Base-by-base conservation (phyloP, 1,139 yeast genomes). In the Blastobotrys petasosporus region DNA sequence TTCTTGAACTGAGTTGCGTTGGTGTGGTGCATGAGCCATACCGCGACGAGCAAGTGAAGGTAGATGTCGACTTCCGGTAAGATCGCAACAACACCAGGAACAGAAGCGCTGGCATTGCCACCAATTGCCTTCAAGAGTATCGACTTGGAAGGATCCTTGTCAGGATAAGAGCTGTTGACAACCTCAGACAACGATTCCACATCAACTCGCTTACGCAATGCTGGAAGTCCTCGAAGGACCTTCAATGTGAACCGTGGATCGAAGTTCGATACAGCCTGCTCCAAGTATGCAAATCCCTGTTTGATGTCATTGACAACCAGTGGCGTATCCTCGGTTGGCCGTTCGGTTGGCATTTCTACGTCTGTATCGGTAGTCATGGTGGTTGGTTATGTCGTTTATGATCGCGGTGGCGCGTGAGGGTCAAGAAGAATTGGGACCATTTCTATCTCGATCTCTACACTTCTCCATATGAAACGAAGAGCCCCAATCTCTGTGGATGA, bases 161-260 rank as follows among this genome's bases (percentile, higher is more conserved):
- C 61, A 4, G 80, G 77, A 56, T 85, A 84, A 28, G 75, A 70
- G 39, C 71, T 67, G 48, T 71, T 70, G 46, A 88, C 69, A 35
- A 85, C 69, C 13, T 70, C 63, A 4, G 78, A 67, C 50, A 92
- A 70, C 6, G 79, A 74, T 4, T 71, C 74, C 13, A 73, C 72
- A 42, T 72, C 75, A 51, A 88, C 68, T 40, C 76, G 73, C 50
- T 81, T 76, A 68, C 97, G 79, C 53, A 90, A 71, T 3, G 80
- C 72, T 6, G 94, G 86, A 56, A 90, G 72, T 50, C 87, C 94
- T 55, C 96, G 81, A 54, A 92, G 75, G 13, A 87, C 92, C 61
- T 85, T 85, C 65, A 94, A 76, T 43, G 92, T 79, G 66, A 83
- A 86, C 54, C 97, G 79, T 55, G 94, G 86, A 66, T 92, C 98